These are phyloP conservation scores for Brassica incana DNA, from an alignment of 345 rosid species.

Conservation along the genomic window DNA sequence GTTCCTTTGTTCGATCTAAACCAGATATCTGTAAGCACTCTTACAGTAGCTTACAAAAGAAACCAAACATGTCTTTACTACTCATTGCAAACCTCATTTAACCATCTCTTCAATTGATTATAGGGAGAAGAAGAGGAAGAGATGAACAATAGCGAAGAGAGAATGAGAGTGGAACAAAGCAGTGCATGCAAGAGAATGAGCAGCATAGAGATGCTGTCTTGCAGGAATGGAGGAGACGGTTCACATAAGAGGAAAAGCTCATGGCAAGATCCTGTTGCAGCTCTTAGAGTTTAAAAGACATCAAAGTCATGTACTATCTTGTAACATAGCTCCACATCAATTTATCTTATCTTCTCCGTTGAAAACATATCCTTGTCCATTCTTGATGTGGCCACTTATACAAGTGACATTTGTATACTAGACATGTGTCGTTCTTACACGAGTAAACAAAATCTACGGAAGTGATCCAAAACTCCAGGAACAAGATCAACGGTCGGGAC, in stretches of 20 bases:
- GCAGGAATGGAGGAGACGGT: conserved; percentile 59
- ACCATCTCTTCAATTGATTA: conserved; percentile 12
- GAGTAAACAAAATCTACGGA: neutral
- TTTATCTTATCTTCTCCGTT: conserved; percentile 15
- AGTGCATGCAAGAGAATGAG: conserved; percentile 33
- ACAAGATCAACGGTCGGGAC: conserved; percentile 7
- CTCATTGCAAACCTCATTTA: neutral
- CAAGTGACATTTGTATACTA: conserved; percentile 11
- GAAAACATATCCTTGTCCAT: conserved; percentile 25
- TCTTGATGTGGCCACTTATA: conserved; percentile 11
- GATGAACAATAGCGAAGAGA: conserved; percentile 12
- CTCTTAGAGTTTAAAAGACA: conserved; percentile 57
- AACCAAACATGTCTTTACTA: neutral
- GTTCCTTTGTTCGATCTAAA: conserved; percentile 78
- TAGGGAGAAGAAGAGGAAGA: conserved; percentile 75
- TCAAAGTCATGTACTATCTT: neutral
- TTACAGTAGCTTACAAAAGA: neutral
- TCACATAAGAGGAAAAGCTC: conserved; percentile 84
- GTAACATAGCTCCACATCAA: conserved; percentile 32
- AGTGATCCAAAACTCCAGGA: conserved; percentile 32
- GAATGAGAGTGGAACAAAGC: conserved; percentile 46
- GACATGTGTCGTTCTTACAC: conserved; percentile 20
- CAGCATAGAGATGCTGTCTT: conserved; percentile 49
- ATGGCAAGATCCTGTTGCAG: conserved; percentile 88
- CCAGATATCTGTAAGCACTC: conserved; percentile 68